phyloP scores from a whole-genome alignment of 495 filamentous ascomycete genomes.

The Aspergillus indologenus region DNA sequence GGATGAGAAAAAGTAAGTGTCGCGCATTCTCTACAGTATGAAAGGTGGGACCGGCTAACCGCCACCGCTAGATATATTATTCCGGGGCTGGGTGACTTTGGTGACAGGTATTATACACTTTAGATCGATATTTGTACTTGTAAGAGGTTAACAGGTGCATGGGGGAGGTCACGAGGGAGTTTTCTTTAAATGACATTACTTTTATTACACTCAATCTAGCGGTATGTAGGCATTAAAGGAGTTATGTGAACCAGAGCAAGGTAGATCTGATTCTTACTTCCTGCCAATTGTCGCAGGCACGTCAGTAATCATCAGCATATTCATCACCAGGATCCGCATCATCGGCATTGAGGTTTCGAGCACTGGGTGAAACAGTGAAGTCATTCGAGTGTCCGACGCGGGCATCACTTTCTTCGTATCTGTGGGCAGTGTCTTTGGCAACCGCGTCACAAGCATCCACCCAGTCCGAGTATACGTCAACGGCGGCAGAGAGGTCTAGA shows the following conservation, averaged over 20 bases:
- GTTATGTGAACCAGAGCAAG: neutral
- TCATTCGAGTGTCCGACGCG: constrained; percentile 20
- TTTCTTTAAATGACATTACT: neutral
- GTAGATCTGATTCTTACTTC: constrained; percentile 9
- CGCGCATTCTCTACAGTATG: neutral
- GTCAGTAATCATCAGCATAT: constrained; percentile 35
- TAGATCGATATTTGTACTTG: constrained; percentile 30
- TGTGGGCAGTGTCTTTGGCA: constrained; percentile 58
- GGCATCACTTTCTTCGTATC: constrained; percentile 49
- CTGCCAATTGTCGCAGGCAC: constrained; percentile 18
- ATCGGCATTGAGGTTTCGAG: constrained; percentile 18
- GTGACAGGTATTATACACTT: constrained; percentile 93
- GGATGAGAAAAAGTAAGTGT: constrained; percentile 88
- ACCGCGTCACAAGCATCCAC: constrained; percentile 91
- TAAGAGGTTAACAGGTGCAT: neutral
- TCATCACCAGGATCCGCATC: constrained; percentile 17
- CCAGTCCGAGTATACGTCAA: constrained; percentile 98
- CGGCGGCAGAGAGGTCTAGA: constrained; percentile 77
- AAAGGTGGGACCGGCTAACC: constrained; percentile 10
- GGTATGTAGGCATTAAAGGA: neutral
- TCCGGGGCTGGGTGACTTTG: constrained; percentile 93
- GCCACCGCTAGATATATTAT: constrained; percentile 75
- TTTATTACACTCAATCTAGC: neutral
- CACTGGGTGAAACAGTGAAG: constrained; percentile 14
- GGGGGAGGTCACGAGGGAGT: too few relatives aligned